These are phyloP conservation scores for Rhizopogon vulgaris DNA, from an alignment of 768 basidiomycete species.

Conservation along the genomic window DNA sequence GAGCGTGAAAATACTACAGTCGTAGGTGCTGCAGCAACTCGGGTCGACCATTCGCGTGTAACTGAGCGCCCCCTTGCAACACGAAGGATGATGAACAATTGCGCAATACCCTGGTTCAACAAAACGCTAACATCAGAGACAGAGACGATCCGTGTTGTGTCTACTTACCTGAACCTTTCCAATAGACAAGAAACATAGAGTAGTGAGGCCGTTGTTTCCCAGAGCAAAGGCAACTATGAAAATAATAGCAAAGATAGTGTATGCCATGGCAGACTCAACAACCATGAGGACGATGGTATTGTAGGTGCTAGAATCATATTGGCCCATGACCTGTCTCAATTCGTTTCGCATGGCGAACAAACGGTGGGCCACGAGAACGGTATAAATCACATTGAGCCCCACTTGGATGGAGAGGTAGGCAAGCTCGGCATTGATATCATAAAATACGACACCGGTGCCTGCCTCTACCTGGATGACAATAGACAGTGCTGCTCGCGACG, in stretches of 20 bases:
- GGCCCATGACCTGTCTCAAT: conserved; percentile 10
- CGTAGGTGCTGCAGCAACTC: background rate
- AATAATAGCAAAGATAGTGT: conserved; percentile 19
- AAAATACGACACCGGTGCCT: conserved; percentile 8
- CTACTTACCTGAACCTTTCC: conserved; percentile 24
- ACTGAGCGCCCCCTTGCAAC: conserved; percentile 25
- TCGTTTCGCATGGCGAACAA: conserved; percentile 17
- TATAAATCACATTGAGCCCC: conserved; percentile 25
- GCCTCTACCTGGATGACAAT: conserved; percentile 10
- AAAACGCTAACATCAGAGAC: background rate
- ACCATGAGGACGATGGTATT: conserved; percentile 24
- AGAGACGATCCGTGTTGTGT: background rate
- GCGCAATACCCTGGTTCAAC: conserved; percentile 24
- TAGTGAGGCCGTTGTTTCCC: conserved; percentile 17
- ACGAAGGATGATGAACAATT: conserved; percentile 30
- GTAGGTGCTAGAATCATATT: conserved; percentile 16
- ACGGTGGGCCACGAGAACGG: conserved; percentile 24
- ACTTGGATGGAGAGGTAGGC: conserved; percentile 26
- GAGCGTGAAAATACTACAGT: background rate
- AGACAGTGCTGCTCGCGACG: conserved; percentile 8
- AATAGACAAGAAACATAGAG: conserved; percentile 26
- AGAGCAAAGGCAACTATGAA: conserved; percentile 27
- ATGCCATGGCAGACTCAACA: conserved; percentile 30
- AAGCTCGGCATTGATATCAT: conserved; percentile 13
- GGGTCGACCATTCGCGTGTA: background rate